Percentiles rank a stretch among this genome's conserved stretches.
Conservation (phyloP, 176 grass and related monocot genomes). For the Calamus simplicifolius region DNA sequence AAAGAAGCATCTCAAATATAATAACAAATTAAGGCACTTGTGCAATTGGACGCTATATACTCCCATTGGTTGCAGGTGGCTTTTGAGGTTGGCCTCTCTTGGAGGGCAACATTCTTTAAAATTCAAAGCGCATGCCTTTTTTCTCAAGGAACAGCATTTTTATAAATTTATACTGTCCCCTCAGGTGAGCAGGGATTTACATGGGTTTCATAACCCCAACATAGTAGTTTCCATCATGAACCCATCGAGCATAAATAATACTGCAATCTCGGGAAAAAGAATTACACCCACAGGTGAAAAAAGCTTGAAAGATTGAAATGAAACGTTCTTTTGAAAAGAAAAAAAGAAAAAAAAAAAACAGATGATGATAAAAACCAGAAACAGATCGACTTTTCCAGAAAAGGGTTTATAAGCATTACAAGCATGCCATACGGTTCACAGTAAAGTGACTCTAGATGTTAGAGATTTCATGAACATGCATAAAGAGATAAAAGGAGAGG, state of each 20-base stretch:
- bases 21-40: too few species aligned
- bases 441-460: neutral
- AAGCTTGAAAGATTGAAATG: constrained; percentile 38
- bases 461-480: constrained; percentile 11
- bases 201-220: too few species aligned
- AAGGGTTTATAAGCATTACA: constrained; percentile 57
- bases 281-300: constrained; percentile 42
- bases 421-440: constrained; percentile 49
- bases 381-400: neutral
- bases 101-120: too few species aligned
- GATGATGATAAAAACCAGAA: neutral
- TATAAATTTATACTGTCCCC: too few species aligned
- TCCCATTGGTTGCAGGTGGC: too few species aligned
- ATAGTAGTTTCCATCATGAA: constrained; percentile 16
- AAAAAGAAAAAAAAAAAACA: neutral
- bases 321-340: neutral
- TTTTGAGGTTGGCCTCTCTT: too few species aligned
- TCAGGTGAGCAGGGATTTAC: too few species aligned
- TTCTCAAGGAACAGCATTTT: too few species aligned
- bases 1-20: too few species aligned
- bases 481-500: constrained; percentile 23
- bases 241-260: constrained; percentile 32
- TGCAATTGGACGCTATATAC: too few species aligned
- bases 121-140: too few species aligned
- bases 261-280: constrained; percentile 21